A percentile compares a stretch with the other conserved stretches of the same genome.
phyloP scores from a whole-genome alignment of 1,284 basidiomycete species.

The Ganoderma lingzhi region DNA sequence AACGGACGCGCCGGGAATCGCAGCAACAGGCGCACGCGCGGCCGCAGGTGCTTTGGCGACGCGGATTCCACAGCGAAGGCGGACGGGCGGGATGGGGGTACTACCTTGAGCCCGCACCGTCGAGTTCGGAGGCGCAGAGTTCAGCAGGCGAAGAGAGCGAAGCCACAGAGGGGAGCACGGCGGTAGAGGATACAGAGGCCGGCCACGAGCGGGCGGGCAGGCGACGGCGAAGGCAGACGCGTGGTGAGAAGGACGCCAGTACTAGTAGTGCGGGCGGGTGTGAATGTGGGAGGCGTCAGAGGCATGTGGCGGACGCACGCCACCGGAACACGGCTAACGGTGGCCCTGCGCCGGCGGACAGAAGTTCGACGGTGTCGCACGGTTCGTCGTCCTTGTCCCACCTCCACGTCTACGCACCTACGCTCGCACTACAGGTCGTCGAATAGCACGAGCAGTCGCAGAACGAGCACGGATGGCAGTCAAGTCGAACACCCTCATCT shows the following conservation, averaged over 20 bases:
- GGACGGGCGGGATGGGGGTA: constrained; percentile 25
- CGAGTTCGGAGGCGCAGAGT: constrained; percentile 12
- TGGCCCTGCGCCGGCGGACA: constrained; percentile 1
- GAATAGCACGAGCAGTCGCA: constrained; percentile 20
- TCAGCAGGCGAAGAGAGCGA: constrained; percentile 15
- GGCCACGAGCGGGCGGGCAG: constrained; percentile 15
- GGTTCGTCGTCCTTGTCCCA: constrained; percentile 27
- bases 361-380: constrained; percentile 28
- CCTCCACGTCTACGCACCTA: constrained; percentile 19
- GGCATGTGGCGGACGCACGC: constrained; percentile 5
- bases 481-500: constrained; percentile 37
- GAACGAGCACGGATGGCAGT: constrained; percentile 33
- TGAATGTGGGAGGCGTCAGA: not conserved
- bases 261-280: not conserved
- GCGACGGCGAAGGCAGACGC: constrained; percentile 16
- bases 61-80: constrained; percentile 30
- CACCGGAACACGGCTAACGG: not conserved
- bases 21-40: constrained; percentile 18
- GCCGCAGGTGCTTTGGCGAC: constrained; percentile 26
- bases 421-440: constrained; percentile 26
- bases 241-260: not conserved
- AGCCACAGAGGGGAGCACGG: constrained; percentile 15
- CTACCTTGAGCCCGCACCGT: constrained; percentile 29
- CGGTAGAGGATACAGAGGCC: constrained; percentile 17
- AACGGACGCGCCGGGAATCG: constrained; percentile 27